Conservation (phyloP, 73 alveolate species). For the Tetrahymena elliotti region DNA sequence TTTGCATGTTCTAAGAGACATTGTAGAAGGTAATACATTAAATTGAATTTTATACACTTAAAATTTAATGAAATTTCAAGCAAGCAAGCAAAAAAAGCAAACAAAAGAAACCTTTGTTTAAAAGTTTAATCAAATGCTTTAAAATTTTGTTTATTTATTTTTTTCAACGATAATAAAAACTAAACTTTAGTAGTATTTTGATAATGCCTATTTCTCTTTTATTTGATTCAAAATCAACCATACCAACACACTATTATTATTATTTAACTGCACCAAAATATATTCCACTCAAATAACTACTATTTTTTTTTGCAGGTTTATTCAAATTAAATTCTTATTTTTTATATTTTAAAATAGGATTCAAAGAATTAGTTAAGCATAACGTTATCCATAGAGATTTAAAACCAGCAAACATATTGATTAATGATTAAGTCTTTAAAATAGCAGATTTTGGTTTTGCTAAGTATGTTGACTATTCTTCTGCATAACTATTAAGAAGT, state of each 20-base stretch:
- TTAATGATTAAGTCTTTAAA: constrained; percentile 20
- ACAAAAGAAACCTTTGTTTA: too few species aligned
- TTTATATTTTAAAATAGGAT: neutral
- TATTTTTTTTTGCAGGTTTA: too few species aligned
- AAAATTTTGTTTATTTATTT: neutral
- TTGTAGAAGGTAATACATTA: neutral
- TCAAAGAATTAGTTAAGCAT: constrained; percentile 26
- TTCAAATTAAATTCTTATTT: neutral
- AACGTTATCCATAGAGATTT: constrained; percentile 39
- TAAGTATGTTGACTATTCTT: constrained; percentile 29
- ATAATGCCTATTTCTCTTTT: neutral
- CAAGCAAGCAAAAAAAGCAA: constrained; percentile 11
- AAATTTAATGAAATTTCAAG: neutral
- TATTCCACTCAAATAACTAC: too few species aligned
- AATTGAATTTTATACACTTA: neutral
- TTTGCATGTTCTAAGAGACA: neutral
- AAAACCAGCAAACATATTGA: constrained; percentile 35
- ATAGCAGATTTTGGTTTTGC: constrained; percentile 47
- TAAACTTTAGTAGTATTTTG: neutral
- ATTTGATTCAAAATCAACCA: too few species aligned
- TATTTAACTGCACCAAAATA: too few species aligned
- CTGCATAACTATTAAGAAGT: constrained; percentile 15
- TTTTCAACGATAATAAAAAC: neutral
- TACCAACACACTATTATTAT: too few species aligned
- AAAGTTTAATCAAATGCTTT: constrained; percentile 4